phyloP scores from a whole-genome alignment of 352 stramenopile genomes.

The Blastocystis sp. region DNA sequence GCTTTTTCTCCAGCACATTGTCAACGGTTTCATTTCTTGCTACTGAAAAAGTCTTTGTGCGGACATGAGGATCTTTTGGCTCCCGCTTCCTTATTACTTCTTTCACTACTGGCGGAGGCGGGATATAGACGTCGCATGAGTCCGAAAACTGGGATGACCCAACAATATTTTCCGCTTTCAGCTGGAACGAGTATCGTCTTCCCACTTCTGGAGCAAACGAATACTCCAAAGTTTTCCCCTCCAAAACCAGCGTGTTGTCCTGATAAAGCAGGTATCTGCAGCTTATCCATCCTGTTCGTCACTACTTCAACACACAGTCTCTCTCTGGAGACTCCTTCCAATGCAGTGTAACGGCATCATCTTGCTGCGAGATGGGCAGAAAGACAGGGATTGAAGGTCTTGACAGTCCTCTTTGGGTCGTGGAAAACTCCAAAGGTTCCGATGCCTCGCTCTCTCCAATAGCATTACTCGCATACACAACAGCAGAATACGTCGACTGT shows the following conservation, averaged over 20 bases:
- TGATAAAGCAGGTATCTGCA: constrained; percentile 3
- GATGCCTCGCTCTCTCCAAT: not conserved
- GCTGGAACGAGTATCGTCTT: not conserved
- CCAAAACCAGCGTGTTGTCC: not conserved
- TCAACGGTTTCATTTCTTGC: not conserved
- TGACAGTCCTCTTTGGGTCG: not conserved
- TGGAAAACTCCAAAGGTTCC: not conserved
- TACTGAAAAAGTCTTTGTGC: not conserved
- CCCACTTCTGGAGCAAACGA: not conserved
- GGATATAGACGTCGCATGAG: not conserved
- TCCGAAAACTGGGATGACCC: not conserved
- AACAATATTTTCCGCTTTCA: not conserved
- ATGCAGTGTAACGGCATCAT: not conserved
- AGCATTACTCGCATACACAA: not conserved
- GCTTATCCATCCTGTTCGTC: not conserved
- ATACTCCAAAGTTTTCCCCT: not conserved
- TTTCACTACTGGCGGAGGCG: constrained; percentile 10
- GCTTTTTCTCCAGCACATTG: not conserved
- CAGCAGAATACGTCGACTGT: not conserved
- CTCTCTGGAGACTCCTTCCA: not conserved
- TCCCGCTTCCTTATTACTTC: not conserved
- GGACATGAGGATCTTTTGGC: not conserved
- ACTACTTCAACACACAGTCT: not conserved
- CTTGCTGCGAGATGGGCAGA: not conserved
- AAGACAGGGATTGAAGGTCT: not conserved